Evolutionary conservation across 768 basidiomycete genomes (phyloP).

Genomic region (Grammothele lineata): DNA sequence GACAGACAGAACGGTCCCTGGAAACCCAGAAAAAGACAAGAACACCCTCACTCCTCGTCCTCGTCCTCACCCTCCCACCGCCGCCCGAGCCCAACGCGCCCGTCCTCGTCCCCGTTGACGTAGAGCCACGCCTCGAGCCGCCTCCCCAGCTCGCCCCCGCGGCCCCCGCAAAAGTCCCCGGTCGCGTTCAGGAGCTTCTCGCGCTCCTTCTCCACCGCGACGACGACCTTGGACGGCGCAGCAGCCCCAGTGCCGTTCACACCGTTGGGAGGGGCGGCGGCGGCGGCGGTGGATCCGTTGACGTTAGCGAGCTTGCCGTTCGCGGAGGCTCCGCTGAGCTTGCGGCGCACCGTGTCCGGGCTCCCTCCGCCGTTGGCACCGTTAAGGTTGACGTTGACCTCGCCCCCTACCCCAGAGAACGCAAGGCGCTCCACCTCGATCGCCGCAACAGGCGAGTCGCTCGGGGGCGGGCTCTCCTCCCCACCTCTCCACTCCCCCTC

Average conservation of each 20-base stretch:
- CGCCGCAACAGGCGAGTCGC: slow-evolving; percentile 1
- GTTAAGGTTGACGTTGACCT: not conserved
- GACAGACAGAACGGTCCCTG: not conserved
- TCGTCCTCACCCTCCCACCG: slow-evolving; percentile 23
- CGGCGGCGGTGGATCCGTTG: too few relatives aligned
- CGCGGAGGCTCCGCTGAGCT: not conserved
- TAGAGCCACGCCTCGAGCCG: slow-evolving; percentile 70
- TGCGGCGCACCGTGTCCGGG: not conserved
- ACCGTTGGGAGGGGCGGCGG: too few relatives aligned
- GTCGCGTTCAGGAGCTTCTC: slow-evolving; percentile 68
- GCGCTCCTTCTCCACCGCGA: slow-evolving; percentile 59
- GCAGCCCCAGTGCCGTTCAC: slow-evolving; percentile 34
- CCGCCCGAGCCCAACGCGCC: slow-evolving; percentile 22
- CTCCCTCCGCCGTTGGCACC: not conserved
- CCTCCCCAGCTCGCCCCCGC: slow-evolving; percentile 73
- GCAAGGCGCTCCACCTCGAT: not conserved
- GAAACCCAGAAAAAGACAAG: too few relatives aligned
- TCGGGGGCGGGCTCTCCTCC: slow-evolving; percentile 1
- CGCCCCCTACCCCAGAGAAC: not conserved
- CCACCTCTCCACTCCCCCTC: not conserved
- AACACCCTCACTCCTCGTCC: too few relatives aligned
- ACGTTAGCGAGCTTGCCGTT: slow-evolving; percentile 5
- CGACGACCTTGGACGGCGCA: slow-evolving; percentile 35
- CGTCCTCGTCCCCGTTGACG: slow-evolving; percentile 24
- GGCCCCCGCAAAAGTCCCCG: slow-evolving; percentile 75